These are phyloP conservation scores for Capsella rubella DNA, from an alignment of 441 rosid genomes.

Conservation along the genomic window DNA sequence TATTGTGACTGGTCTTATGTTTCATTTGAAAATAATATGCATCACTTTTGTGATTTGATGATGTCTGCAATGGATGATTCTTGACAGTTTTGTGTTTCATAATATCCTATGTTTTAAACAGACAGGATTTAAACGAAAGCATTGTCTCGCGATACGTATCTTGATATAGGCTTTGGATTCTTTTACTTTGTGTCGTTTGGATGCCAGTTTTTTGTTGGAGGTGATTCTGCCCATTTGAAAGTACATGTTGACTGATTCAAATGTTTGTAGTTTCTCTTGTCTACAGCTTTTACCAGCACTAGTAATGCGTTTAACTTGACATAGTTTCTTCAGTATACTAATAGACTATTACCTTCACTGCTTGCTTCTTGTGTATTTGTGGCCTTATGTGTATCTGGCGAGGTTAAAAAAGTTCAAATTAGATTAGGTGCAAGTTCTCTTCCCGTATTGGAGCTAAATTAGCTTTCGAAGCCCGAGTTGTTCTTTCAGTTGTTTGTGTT, in stretches of 20 bases:
- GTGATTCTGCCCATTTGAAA: background rate
- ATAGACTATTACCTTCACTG: background rate
- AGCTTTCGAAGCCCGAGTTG: background rate
- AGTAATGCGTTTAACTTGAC: background rate
- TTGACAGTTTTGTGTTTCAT: conserved; percentile 23
- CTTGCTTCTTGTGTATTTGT: conserved; percentile 4
- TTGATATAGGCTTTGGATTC: conserved; percentile 1
- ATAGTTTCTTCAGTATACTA: background rate
- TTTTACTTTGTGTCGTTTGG: background rate
- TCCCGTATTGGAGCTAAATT: background rate
- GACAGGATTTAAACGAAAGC: conserved; percentile 4
- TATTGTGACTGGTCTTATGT: conserved; percentile 36
- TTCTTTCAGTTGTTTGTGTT: conserved; percentile 11
- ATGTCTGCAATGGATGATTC: conserved; percentile 33
- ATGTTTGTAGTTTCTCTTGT: background rate
- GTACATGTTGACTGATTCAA: conserved; percentile 1
- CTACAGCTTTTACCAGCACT: background rate
- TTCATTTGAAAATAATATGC: conserved; percentile 35
- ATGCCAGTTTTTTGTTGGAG: background rate
- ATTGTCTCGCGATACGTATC: background rate
- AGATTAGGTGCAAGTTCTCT: background rate
- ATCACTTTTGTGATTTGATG: conserved; percentile 31
- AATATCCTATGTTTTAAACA: conserved; percentile 25
- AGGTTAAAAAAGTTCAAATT: background rate
- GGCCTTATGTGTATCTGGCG: background rate